Percentiles rank a stretch among this genome's conserved stretches.
phyloP scores from a whole-genome alignment of 495 filamentous ascomycete genomes.

The Neurospora sp. region DNA sequence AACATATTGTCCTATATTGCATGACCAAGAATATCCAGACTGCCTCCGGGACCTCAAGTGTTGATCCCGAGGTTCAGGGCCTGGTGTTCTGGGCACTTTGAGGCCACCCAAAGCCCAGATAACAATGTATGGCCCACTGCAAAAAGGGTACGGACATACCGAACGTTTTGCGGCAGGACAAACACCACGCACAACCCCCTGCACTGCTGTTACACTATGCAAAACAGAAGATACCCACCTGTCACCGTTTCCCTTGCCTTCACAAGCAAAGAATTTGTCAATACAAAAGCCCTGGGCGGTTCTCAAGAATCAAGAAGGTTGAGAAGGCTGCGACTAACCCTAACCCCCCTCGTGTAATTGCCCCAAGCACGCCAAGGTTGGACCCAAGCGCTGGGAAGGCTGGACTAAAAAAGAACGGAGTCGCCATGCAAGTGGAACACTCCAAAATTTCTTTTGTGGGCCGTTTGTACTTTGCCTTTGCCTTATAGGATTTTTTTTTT shows the following conservation, averaged over 20 bases:
- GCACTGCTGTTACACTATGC: neutral
- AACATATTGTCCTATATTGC: neutral
- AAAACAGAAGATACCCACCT: neutral
- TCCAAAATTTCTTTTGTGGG: constrained; percentile 1
- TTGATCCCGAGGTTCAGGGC: neutral
- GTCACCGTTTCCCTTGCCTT: neutral
- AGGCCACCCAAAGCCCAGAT: neutral
- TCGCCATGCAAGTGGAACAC: neutral
- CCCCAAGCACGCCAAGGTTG: neutral
- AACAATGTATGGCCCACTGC: neutral
- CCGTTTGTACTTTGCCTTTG: neutral
- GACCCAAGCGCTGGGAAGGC: neutral
- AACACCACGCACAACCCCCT: neutral
- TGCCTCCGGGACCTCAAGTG: neutral
- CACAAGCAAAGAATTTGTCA: neutral
- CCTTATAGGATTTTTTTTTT: constrained; percentile 1
- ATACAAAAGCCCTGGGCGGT: neutral
- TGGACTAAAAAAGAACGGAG: neutral
- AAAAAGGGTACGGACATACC: neutral
- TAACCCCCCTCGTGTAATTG: neutral
- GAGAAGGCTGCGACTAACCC: neutral
- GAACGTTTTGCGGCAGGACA: neutral
- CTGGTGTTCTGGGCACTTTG: neutral
- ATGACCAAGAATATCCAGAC: neutral
- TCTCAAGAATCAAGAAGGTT: neutral